Evolutionary conservation across 2,329 filamentous ascomycete genomes (phyloP).

Genomic region (Tolypocladium capitatum): DNA sequence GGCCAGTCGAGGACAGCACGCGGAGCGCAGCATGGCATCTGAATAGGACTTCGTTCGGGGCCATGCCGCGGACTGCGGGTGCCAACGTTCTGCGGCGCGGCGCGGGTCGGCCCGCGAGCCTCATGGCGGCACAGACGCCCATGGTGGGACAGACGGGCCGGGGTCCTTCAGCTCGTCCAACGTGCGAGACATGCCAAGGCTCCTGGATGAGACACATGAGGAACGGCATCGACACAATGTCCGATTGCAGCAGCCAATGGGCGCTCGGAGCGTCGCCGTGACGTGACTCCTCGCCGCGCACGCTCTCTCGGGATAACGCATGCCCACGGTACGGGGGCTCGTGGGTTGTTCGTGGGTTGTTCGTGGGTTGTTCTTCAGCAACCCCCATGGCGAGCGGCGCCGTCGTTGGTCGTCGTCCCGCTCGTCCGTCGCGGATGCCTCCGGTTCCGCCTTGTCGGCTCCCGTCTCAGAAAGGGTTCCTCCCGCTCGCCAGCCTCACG

Average conservation of each 20-base stretch:
- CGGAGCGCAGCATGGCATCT: no score
- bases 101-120: background rate
- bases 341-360: no score
- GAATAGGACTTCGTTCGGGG: background rate
- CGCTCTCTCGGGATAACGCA: no score
- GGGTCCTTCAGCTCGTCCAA: no score
- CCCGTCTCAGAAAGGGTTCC: constrained; percentile 29
- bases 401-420: background rate
- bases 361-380: no score
- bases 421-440: background rate
- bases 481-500: constrained; percentile 55
- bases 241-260: no score
- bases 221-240: no score
- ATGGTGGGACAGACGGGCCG: background rate
- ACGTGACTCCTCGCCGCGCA: no score
- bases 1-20: background rate
- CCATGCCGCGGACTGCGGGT: background rate
- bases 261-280: no score
- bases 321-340: background rate
- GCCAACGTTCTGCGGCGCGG: background rate
- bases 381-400: background rate
- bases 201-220: no score
- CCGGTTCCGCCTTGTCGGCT: background rate
- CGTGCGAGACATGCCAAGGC: no score
- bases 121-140: background rate